A percentile compares a stretch with the other conserved stretches of the same genome.
These are phyloP conservation scores for Perkinsus olseni DNA, from an alignment of 169 alveolate genomes.

Conservation along the genomic window DNA sequence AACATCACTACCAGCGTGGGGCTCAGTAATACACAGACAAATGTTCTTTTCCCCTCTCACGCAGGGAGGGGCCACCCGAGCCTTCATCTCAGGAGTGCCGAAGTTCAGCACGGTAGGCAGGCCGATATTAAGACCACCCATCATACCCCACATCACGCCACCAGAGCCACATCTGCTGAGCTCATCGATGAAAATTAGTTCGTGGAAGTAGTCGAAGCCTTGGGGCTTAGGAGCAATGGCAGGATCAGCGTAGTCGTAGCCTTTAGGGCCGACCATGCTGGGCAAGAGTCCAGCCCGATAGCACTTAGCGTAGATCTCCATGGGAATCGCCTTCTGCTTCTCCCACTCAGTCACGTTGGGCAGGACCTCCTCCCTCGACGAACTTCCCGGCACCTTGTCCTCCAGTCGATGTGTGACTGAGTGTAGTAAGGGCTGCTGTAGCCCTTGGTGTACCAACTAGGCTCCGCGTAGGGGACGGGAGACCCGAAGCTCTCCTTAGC, in stretches of 20 bases:
- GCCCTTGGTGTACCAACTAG: constrained; percentile 10
- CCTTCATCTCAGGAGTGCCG: constrained; percentile 12
- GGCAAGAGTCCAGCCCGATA: constrained; percentile 8
- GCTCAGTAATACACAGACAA: constrained; percentile 28
- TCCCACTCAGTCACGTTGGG: constrained; percentile 14
- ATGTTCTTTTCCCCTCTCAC: constrained; percentile 26
- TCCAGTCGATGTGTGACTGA: constrained; percentile 8
- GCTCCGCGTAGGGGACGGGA: constrained; percentile 14
- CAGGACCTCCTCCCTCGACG: constrained; percentile 10
- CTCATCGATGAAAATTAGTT: constrained; percentile 23
- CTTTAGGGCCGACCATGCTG: constrained; percentile 8
- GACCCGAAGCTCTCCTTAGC: constrained; percentile 6
- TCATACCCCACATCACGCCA: constrained; percentile 30
- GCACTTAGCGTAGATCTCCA: constrained; percentile 4
- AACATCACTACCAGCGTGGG: constrained; percentile 29
- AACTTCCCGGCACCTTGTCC: constrained; percentile 6
- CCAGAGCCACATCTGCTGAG: constrained; percentile 15
- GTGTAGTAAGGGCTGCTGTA: constrained; percentile 16
- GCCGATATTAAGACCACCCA: constrained; percentile 28
- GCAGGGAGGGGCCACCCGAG: neutral
- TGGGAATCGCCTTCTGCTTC: constrained; percentile 3
- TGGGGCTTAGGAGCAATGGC: neutral
- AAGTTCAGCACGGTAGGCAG: constrained; percentile 26
- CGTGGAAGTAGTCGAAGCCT: constrained; percentile 24
- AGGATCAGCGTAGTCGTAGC: constrained; percentile 16